Evolutionary conservation across 139 green algal genomes (phyloP).

Genomic region (Chlorella sorokiniana): DNA sequence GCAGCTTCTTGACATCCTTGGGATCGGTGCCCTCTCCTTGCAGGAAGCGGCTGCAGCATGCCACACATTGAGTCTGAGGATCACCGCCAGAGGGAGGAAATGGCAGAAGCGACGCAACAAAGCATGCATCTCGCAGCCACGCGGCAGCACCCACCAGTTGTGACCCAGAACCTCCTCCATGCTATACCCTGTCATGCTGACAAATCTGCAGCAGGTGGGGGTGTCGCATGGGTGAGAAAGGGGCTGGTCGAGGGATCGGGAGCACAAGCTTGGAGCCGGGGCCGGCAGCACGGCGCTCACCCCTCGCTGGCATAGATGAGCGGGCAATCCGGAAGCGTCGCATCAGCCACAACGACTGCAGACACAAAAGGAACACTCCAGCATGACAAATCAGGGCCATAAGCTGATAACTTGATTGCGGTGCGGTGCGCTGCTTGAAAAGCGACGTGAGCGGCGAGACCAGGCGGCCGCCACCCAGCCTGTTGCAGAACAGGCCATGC

Average conservation of each 20-base stretch:
- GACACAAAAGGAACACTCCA: not conserved
- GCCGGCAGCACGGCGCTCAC: slow-evolving; percentile 26
- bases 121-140: not conserved
- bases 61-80: no score
- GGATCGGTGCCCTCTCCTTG: slow-evolving; percentile 94
- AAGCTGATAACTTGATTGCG: not conserved
- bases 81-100: no score
- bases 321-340: slow-evolving; percentile 91
- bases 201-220: slow-evolving; percentile 75
- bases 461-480: no score
- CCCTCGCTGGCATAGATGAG: slow-evolving; percentile 94
- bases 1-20: slow-evolving; percentile 83
- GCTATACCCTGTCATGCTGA: slow-evolving; percentile 95
- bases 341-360: slow-evolving; percentile 89
- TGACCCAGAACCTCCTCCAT: slow-evolving; percentile 92
- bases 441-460: no score
- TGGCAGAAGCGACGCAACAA: no score
- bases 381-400: not conserved
- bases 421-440: no score
- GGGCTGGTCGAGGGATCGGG: no score
- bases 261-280: not conserved
- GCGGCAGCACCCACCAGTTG: slow-evolving; percentile 82
- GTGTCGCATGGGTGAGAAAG: no score
- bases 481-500: no score
- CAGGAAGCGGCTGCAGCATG: slow-evolving; percentile 88